Base-by-base conservation (phyloP, 306 rosid genomes). In the Echinosophora koreensis region DNA sequence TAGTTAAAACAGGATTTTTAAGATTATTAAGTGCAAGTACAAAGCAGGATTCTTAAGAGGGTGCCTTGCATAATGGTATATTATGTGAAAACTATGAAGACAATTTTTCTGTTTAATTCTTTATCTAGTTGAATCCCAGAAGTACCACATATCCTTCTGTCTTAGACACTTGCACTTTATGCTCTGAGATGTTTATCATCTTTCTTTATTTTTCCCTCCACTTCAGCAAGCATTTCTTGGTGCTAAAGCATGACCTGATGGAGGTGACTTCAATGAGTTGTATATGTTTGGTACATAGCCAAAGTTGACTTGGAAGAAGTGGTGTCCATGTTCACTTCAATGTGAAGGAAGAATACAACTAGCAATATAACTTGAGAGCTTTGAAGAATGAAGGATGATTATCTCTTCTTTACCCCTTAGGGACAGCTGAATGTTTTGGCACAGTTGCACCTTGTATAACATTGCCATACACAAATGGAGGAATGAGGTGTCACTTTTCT, bases 201-300 rank as follows among this genome's bases (percentile, higher is more conserved):
- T 66, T 61, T 79, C 11, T 64, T 68, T 44, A 51, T 15, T 44
- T 68, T 28, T 6, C 4, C 11, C 32, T 22, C 12, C 7, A 30
- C 13, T 85, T 63, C 82, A 80, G 87, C 77, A 44, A 58, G 44
- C 87, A 39, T 69, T 87, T 82, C 66, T 84, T 69, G 77, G 90
- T 44, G 90, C 77, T n/a, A 80, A 59, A 73, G 81, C 81, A 27
- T 82, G 83, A 81, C 7, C n/a, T 34, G 16, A 3, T 60, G 81
- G 74, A 50, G 38, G 12, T 58, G 42, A 37, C 74, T 69, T 52
- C 11, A 39, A 63, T 69, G 8, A 28, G 70, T 46, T 51, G 1
- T 22, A 22, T 22, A 74, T 41, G 58, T 74, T 74, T 65, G 68
- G 71, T 16, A 34, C 67, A n/a, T 39, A 34, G 16, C 60, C 62